Percentiles rank a stretch among this genome's conserved stretches.
These are phyloP conservation scores for Plectosphaerella plurivora DNA, from an alignment of 2,329 filamentous ascomycete genomes.

Conservation along the genomic window DNA sequence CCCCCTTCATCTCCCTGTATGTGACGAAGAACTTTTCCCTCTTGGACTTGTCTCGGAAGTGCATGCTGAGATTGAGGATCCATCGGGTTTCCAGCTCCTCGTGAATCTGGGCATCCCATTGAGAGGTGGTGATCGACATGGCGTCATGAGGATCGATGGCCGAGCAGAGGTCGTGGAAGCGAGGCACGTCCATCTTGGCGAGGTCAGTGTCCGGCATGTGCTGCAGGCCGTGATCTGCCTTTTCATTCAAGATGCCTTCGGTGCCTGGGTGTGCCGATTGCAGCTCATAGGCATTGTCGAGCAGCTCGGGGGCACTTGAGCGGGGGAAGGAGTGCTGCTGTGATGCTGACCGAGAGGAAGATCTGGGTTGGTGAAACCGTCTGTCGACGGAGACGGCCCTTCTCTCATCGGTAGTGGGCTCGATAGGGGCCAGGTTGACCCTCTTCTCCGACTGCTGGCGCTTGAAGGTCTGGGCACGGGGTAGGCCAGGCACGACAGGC, in stretches of 20 bases:
- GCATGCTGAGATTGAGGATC: conserved; percentile 98
- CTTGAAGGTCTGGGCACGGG: conserved; percentile 73
- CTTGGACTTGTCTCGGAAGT: conserved; percentile 88
- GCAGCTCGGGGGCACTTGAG: conserved; percentile 43
- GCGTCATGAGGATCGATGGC: conserved; percentile 27
- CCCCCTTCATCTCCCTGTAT: conserved; percentile 64
- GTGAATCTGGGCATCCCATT: conserved; percentile 62
- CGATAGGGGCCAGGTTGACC: conserved; percentile 64
- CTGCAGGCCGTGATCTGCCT: conserved; percentile 16
- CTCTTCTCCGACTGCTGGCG: conserved; percentile 78
- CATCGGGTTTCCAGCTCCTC: conserved; percentile 82
- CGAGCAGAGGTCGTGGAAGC: conserved; percentile 24
- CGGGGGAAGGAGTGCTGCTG: conserved; percentile 33
- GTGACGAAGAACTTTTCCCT: conserved; percentile 98
- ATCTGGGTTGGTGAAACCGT: conserved; percentile 30
- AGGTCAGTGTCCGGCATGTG: conserved; percentile 14
- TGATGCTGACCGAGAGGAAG: conserved; percentile 27
- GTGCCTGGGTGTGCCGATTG: conserved; percentile 22
- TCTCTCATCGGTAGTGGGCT: conserved; percentile 61
- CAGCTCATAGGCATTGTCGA: conserved; percentile 21
- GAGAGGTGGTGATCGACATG: conserved; percentile 44
- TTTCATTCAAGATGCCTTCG: conserved; percentile 26
- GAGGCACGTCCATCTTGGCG: conserved; percentile 3
- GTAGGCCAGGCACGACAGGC: conserved; percentile 73
- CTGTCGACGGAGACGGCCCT: conserved; percentile 66